Evolutionary conservation across 139 green algal species (phyloP), one percentile per base, ranked within the genome.

Genomic region (Picocystis salinarum): DNA sequence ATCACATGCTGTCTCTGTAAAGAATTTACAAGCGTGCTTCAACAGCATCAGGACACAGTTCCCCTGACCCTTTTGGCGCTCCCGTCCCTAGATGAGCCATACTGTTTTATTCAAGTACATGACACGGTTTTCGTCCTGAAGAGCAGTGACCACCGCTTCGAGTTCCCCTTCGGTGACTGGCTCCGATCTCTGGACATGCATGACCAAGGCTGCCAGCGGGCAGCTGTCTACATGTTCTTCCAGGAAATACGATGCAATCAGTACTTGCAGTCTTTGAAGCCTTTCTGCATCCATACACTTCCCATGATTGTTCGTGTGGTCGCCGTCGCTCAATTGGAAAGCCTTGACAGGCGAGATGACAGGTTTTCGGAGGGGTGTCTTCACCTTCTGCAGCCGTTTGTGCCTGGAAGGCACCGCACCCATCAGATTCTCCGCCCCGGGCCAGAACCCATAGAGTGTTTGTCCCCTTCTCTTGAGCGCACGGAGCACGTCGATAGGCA

Each of bases 111-210:
- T 44, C 20, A 7, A 18, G 36, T 20, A 44, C 36, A 44, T 44
- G 10, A 44, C 26, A 23, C 36, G 26, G 36, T 44, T 44, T 20
- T 44, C 20, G 36, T 44, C 36, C 36, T 44, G 36, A 7, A 44
- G 36, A 23, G 26, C 7, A 7, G 20, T 7, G 9, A 44, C 20
- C 20, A 19, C 25, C 9, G 10, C 10, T 20, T 20, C 26, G 9
- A 44, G 36, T 20, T 44, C 36, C 36, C 7, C 36, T 7, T 44
- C 36, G 7, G 36, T 10, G 36, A 44, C 36, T n/a, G n/a, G n/a
- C 36, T 44, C 10, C 10, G 7, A 19, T 7, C 36, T 20, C 36
- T 20, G 9, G 36, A 23, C 7, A 19, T 11, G 7, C 20, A 10
- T 10, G 7, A 44, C 36, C 36, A 44, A 11, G 7, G 7, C 7